Conservation (phyloP, 2,329 filamentous ascomycete genomes). For the Trichoderma sp. region DNA sequence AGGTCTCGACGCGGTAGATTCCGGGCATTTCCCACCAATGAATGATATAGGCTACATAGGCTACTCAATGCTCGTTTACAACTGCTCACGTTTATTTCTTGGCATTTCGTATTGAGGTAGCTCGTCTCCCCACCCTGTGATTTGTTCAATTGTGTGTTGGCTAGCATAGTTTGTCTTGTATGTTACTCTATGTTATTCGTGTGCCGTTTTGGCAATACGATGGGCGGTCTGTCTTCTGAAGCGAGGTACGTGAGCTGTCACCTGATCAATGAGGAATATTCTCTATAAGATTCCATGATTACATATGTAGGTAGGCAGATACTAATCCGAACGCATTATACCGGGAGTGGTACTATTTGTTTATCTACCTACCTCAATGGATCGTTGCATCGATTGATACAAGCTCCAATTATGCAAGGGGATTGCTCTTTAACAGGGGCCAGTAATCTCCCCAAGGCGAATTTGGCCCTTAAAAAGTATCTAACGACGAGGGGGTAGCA, state of each 20-base stretch:
- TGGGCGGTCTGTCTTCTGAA: background rate
- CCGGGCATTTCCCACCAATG: slow-evolving; percentile 1
- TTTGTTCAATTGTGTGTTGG: background rate
- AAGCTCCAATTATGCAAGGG: background rate
- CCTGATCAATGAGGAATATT: background rate
- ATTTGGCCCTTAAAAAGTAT: background rate
- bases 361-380: background rate
- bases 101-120: background rate
- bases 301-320: background rate
- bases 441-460: background rate
- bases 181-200: background rate
- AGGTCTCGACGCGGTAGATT: background rate
- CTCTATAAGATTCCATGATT: background rate
- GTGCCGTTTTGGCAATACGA: background rate
- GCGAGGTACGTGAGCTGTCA: background rate
- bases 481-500: background rate
- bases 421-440: background rate
- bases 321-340: background rate
- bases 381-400: background rate
- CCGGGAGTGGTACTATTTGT: background rate
- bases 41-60: background rate
- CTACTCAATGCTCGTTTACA: background rate
- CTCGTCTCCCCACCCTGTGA: background rate
- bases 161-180: background rate
- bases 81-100: background rate